A percentile compares a stretch with the other conserved stretches of the same genome.
These are phyloP conservation scores for Podaxis sp. DNA, from an alignment of 768 basidiomycete species.

Conservation along the genomic window DNA sequence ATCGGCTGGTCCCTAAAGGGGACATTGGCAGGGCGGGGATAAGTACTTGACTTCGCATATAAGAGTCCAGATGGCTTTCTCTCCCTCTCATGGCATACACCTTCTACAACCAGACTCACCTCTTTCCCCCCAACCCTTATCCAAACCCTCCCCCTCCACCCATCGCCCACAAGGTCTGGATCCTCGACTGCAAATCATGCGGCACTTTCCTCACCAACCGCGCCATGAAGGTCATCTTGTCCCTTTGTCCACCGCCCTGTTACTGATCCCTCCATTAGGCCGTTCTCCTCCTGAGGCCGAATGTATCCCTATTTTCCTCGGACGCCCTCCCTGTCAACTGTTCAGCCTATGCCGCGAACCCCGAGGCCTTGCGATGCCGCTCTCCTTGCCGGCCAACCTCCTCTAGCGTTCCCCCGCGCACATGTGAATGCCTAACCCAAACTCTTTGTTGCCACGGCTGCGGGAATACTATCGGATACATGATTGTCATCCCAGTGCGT, in stretches of 20 bases:
- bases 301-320: conserved; percentile 78
- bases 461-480: conserved; percentile 70
- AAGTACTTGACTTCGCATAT: conserved; percentile 2
- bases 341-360: conserved; percentile 54
- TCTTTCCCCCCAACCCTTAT: conserved; percentile 38
- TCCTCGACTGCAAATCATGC: conserved; percentile 74
- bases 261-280: conserved; percentile 42
- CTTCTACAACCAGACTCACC: conserved; percentile 23
- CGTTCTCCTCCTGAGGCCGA: conserved; percentile 76
- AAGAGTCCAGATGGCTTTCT: conserved; percentile 11
- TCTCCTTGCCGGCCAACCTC: conserved; percentile 31
- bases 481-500: conserved; percentile 67
- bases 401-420: conserved; percentile 37
- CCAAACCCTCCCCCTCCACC: conserved; percentile 35
- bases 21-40: conserved; percentile 12
- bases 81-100: conserved; percentile 23
- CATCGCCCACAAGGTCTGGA: conserved; percentile 72
- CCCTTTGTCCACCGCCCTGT: neutral
- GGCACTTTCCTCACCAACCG: conserved; percentile 74
- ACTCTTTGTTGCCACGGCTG: conserved; percentile 78
- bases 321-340: conserved; percentile 78
- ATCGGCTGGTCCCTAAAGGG: conserved; percentile 16
- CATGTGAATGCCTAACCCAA: conserved; percentile 84
- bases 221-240: conserved; percentile 66
- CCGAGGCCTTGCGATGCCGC: conserved; percentile 34